A percentile compares a stretch with the other conserved stretches of the same genome.
phyloP scores from a whole-genome alignment of 148 eudicot species.

The Amaranthus palmeri region DNA sequence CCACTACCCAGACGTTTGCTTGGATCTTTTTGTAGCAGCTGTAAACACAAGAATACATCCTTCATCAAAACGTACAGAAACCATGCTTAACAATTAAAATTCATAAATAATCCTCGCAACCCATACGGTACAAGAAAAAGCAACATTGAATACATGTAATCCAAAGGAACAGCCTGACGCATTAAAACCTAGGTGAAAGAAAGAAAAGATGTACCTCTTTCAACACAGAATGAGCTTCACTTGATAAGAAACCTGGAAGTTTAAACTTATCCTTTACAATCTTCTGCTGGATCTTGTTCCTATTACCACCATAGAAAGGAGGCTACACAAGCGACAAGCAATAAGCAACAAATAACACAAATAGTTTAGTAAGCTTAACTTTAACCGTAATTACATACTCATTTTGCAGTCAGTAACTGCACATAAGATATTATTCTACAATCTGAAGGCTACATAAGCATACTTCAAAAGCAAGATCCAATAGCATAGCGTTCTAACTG shows the following conservation, averaged over 20 bases:
- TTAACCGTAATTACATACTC: background rate
- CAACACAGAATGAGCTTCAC: constrained; percentile 79
- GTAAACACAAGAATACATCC: constrained; percentile 8
- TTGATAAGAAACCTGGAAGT: constrained; percentile 68
- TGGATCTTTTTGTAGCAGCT: constrained; percentile 73
- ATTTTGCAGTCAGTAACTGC: background rate
- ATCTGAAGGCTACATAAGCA: background rate
- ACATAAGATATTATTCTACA: background rate
- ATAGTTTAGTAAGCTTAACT: background rate
- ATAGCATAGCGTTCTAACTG: background rate
- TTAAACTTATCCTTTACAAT: constrained; percentile 79
- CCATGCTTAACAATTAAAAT: background rate
- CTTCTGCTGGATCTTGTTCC: constrained; percentile 74
- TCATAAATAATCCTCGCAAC: background rate
- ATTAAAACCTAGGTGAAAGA: background rate
- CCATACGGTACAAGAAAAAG: background rate
- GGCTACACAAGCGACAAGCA: constrained; percentile 51
- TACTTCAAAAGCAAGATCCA: background rate
- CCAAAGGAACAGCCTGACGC: background rate
- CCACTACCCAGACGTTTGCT: constrained; percentile 69
- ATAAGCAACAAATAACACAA: background rate
- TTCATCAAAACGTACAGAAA: background rate
- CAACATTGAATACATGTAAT: background rate
- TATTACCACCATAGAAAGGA: constrained; percentile 70
- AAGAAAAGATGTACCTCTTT: constrained; percentile 57